These are phyloP conservation scores for Luzula sylvatica DNA, from an alignment of 176 grass and related monocot genomes.

Conservation along the genomic window DNA sequence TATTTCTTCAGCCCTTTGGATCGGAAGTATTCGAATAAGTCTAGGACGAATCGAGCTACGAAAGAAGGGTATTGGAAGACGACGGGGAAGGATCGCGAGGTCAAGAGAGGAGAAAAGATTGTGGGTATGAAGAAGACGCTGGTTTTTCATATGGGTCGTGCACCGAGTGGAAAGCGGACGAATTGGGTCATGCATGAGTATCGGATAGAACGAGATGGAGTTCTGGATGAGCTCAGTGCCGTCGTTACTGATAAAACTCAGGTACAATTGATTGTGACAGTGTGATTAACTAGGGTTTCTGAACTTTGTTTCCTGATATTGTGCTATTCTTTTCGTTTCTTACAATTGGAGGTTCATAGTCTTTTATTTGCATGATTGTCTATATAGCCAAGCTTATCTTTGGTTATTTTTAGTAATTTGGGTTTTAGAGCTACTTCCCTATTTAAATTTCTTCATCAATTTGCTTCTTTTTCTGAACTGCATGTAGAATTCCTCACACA, in stretches of 20 bases:
- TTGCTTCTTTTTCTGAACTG: too few relatives aligned
- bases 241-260: not conserved
- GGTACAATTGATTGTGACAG: not conserved
- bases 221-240: slow-evolving; percentile 1
- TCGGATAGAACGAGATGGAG: slow-evolving; percentile 23
- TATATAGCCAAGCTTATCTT: not conserved
- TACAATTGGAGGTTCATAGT: too few relatives aligned
- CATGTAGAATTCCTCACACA: too few relatives aligned
- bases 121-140: slow-evolving; percentile 97
- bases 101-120: slow-evolving; percentile 31
- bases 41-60: slow-evolving; percentile 78
- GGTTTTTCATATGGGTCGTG: slow-evolving; percentile 76
- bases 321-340: too few relatives aligned
- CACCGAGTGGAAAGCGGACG: slow-evolving; percentile 64
- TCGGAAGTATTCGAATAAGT: slow-evolving; percentile 63
- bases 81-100: slow-evolving; percentile 85
- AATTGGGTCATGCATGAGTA: slow-evolving; percentile 99
- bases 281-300: not conserved
- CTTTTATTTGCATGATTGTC: too few relatives aligned
- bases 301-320: not conserved
- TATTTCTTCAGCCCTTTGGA: slow-evolving; percentile 86
- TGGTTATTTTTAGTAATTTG: not conserved
- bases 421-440: too few relatives aligned
- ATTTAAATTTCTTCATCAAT: too few relatives aligned
- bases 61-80: slow-evolving; percentile 88